phyloP scores from a whole-genome alignment of 2,329 filamentous ascomycete genomes.

The Chlorencoelia australis region DNA sequence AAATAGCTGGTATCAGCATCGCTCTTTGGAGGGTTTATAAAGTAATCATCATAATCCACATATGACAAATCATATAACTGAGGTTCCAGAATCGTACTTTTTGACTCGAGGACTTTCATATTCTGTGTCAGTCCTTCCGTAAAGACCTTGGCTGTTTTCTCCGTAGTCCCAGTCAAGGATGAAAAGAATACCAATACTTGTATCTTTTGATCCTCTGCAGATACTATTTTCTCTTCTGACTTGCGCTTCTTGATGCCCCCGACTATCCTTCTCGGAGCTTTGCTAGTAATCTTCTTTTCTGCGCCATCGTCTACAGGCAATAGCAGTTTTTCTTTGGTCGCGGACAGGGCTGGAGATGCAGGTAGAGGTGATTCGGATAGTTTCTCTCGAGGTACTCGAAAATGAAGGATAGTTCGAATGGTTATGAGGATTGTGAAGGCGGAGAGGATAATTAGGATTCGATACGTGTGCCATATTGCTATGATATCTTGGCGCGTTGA shows the following conservation, averaged over 20 bases:
- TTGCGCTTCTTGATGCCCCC: slow-evolving; percentile 23
- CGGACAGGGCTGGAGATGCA: slow-evolving; percentile 13
- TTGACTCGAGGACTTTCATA: slow-evolving; percentile 17
- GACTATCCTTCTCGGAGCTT: slow-evolving; percentile 29
- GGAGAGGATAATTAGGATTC: slow-evolving; percentile 34
- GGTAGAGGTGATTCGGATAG: slow-evolving; percentile 23
- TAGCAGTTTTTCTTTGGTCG: slow-evolving; percentile 17
- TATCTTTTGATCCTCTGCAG: slow-evolving; percentile 35
- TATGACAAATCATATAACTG: slow-evolving; percentile 70
- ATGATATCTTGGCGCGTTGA: slow-evolving; percentile 19
- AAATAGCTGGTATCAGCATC: slow-evolving; percentile 48
- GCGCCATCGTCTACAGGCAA: neutral
- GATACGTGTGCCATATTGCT: slow-evolving; percentile 36
- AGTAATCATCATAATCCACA: slow-evolving; percentile 88
- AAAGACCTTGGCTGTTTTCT: slow-evolving; percentile 59
- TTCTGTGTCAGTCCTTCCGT: slow-evolving; percentile 39
- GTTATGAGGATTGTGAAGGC: slow-evolving; percentile 29
- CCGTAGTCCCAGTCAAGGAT: slow-evolving; percentile 75
- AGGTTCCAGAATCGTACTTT: slow-evolving; percentile 41
- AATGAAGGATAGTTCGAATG: slow-evolving; percentile 25
- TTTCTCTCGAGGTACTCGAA: slow-evolving; percentile 24
- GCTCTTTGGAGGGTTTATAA: slow-evolving; percentile 65
- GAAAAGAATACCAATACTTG: slow-evolving; percentile 82
- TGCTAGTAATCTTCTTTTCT: slow-evolving; percentile 22
- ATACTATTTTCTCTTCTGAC: slow-evolving; percentile 24